phyloP scores from a whole-genome alignment of 2,329 filamentous ascomycete genomes.

The Sclerotinia trifoliorum region DNA sequence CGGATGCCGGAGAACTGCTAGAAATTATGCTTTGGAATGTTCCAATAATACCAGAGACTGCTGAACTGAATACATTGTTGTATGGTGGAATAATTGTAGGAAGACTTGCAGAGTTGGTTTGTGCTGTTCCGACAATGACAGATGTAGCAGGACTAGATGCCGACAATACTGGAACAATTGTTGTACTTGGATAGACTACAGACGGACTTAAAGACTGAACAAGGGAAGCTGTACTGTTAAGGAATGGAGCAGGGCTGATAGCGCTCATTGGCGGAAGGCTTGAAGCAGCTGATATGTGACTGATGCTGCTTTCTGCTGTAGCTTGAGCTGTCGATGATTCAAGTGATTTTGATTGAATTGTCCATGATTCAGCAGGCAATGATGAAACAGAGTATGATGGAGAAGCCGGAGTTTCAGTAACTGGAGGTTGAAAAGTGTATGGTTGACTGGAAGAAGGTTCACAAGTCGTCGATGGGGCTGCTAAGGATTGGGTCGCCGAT shows the following conservation, averaged over 20 bases:
- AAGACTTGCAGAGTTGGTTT: not conserved
- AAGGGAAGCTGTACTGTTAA: not conserved
- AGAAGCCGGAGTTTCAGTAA: too few relatives aligned
- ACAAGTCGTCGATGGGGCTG: too few relatives aligned
- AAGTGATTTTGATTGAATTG: not conserved
- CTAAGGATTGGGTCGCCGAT: not conserved
- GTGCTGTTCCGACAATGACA: conserved; percentile 2
- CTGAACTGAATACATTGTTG: not conserved
- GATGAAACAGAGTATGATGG: not conserved
- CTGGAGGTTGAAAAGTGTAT: not conserved
- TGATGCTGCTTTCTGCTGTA: not conserved
- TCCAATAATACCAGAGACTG: not conserved
- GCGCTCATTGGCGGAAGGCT: not conserved
- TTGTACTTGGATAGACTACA: not conserved
- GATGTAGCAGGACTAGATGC: not conserved
- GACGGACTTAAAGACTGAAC: not conserved
- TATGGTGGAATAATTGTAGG: not conserved
- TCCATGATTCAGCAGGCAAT: not conserved
- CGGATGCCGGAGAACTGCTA: not conserved
- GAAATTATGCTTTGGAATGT: not conserved
- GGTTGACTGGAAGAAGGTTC: not conserved
- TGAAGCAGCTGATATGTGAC: not conserved
- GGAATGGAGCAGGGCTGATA: not conserved
- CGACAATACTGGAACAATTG: not conserved
- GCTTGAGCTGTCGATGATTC: not conserved